phyloP scores from a whole-genome alignment of 2,329 filamentous ascomycete species.

The Ophiostoma tasmaniense region DNA sequence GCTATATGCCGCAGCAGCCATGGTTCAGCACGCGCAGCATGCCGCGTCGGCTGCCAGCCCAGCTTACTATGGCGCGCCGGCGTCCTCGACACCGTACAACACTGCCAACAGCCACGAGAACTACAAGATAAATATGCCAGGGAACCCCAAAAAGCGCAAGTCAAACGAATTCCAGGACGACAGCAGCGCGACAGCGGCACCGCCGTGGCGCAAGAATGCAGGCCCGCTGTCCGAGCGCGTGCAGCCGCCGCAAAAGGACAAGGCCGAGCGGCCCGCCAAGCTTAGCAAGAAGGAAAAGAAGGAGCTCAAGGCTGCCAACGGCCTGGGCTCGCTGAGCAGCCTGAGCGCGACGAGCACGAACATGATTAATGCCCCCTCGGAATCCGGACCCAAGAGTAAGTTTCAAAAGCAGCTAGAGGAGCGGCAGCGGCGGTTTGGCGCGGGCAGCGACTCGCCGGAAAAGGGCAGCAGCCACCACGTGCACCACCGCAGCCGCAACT shows the following conservation, averaged over 20 bases:
- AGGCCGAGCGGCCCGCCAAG: slow-evolving; percentile 27
- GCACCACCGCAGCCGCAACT: slow-evolving; percentile 26
- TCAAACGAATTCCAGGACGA: slow-evolving; percentile 56
- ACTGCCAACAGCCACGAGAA: background rate
- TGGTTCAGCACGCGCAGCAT: slow-evolving; percentile 11
- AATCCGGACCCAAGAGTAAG: slow-evolving; percentile 58
- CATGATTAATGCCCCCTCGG: slow-evolving; percentile 24
- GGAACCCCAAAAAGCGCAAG: slow-evolving; percentile 67
- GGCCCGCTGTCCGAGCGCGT: slow-evolving; percentile 66
- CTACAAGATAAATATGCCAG: slow-evolving; percentile 8
- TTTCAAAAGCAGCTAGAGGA: slow-evolving; percentile 79
- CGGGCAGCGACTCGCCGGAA: slow-evolving; percentile 34
- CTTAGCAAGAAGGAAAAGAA: slow-evolving; percentile 19
- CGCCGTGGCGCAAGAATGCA: slow-evolving; percentile 63
- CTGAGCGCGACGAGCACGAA: background rate
- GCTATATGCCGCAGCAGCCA: slow-evolving; percentile 15
- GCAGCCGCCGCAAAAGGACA: slow-evolving; percentile 26
- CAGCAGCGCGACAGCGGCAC: slow-evolving; percentile 32
- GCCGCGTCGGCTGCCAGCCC: slow-evolving; percentile 9
- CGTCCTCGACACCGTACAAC: background rate
- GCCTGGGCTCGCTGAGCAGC: background rate
- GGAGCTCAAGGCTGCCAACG: slow-evolving; percentile 7
- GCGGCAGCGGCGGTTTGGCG: slow-evolving; percentile 81
- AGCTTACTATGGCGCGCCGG: slow-evolving; percentile 8
- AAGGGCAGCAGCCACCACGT: background rate